Evolutionary conservation across 768 basidiomycete species (phyloP).

Genomic region (Filobasidium wieringae): DNA sequence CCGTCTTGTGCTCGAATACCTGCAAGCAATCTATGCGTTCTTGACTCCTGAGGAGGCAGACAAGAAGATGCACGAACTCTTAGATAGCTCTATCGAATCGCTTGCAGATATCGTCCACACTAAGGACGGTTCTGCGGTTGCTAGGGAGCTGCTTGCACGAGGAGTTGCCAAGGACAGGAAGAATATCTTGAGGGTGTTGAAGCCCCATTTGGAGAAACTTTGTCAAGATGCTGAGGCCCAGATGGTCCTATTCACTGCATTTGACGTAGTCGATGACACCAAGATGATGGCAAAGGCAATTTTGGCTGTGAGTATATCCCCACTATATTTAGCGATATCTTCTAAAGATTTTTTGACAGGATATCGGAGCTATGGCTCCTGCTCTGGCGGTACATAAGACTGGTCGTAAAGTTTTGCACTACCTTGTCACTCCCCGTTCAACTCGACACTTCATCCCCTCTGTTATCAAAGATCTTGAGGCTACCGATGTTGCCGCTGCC

Average conservation of each 20-base stretch:
- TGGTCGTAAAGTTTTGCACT: conserved; percentile 69
- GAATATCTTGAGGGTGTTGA: conserved; percentile 75
- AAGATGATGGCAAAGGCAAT: conserved; percentile 75
- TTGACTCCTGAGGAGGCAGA: conserved; percentile 50
- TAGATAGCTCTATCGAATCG: conserved; percentile 75
- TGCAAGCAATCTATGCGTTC: conserved; percentile 50
- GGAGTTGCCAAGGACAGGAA: conserved; percentile 90
- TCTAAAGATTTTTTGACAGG: conserved; percentile 24
- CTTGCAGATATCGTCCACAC: conserved; percentile 91
- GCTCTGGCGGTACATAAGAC: conserved; percentile 48
- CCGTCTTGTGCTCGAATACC: conserved; percentile 73
- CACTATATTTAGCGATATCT: neutral
- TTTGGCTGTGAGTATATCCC: conserved; percentile 41
- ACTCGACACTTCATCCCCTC: conserved; percentile 77
- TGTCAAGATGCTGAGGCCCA: conserved; percentile 82
- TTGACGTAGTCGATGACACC: conserved; percentile 86
- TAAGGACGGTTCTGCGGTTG: conserved; percentile 74
- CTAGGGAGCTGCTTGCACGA: conserved; percentile 69
- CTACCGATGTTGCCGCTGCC: conserved; percentile 57
- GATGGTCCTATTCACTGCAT: conserved; percentile 72
- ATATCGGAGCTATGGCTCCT: conserved; percentile 52
- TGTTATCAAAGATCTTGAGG: conserved; percentile 57
- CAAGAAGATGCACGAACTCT: conserved; percentile 63
- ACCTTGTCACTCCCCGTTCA: conserved; percentile 72
- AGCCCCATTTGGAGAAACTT: conserved; percentile 80